A percentile compares a stretch with the other conserved stretches of the same genome.
These are phyloP conservation scores for Paramarasmius palmivorus DNA, from an alignment of 1,284 basidiomycete species.

Conservation along the genomic window DNA sequence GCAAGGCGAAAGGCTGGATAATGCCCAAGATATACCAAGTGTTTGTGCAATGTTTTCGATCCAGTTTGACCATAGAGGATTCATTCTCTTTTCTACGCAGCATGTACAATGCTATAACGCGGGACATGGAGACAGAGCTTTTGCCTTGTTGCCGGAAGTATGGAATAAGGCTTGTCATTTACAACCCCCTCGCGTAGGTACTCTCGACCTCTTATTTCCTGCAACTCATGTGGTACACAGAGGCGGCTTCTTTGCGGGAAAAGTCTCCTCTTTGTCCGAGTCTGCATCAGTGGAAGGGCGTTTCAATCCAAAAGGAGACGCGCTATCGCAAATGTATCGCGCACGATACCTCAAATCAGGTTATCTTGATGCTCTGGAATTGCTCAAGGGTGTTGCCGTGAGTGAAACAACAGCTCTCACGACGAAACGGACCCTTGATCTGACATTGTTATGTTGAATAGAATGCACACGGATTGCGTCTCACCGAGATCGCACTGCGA, in stretches of 20 bases:
- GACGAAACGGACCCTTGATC: neutral
- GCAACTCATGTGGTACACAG: slow-evolving; percentile 21
- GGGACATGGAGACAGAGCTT: slow-evolving; percentile 54
- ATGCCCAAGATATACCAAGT: slow-evolving; percentile 32
- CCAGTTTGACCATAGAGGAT: neutral
- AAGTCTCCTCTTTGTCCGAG: slow-evolving; percentile 33
- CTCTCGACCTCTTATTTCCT: neutral
- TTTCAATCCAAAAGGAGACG: slow-evolving; percentile 29
- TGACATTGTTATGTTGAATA: slow-evolving; percentile 17
- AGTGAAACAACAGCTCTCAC: too few relatives aligned
- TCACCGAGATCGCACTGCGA: slow-evolving; percentile 47
- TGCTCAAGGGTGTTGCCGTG: slow-evolving; percentile 39
- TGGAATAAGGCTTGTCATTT: slow-evolving; percentile 51
- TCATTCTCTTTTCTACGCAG: slow-evolving; percentile 18
- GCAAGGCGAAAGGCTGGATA: slow-evolving; percentile 50
- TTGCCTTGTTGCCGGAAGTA: slow-evolving; percentile 58
- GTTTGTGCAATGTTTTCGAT: slow-evolving; percentile 17
- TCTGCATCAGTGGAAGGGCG: slow-evolving; percentile 33
- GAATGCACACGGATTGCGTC: slow-evolving; percentile 36
- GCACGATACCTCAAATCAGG: slow-evolving; percentile 44
- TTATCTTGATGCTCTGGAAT: slow-evolving; percentile 46
- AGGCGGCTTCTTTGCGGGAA: slow-evolving; percentile 47
- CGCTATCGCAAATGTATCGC: slow-evolving; percentile 39
- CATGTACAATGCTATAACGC: slow-evolving; percentile 55
- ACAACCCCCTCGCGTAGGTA: slow-evolving; percentile 34